Evolutionary conservation across 192 early-diverging fungal genomes (phyloP).

Genomic region (Entomortierella parvispora): DNA sequence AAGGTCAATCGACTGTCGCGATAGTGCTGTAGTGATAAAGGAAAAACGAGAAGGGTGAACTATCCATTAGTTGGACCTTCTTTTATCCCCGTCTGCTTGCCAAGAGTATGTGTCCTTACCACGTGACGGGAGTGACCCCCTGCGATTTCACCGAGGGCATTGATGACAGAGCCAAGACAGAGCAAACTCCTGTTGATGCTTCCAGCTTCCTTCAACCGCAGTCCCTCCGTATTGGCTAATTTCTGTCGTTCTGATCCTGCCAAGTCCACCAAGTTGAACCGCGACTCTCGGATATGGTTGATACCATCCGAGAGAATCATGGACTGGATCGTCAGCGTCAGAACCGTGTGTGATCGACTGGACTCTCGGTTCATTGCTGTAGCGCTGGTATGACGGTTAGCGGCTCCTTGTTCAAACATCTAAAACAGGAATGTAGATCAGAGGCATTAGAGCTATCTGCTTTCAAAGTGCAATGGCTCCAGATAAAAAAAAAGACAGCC

Average conservation of each 20-base stretch:
- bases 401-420: constrained; percentile 69
- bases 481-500: too few species aligned
- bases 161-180: constrained; percentile 85
- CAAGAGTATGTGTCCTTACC: too few species aligned
- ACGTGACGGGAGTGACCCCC: constrained; percentile 69
- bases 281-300: constrained; percentile 69
- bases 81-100: too few species aligned
- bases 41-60: background rate
- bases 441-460: too few species aligned
- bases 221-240: constrained; percentile 67
- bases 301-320: constrained; percentile 60
- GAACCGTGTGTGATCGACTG: constrained; percentile 83
- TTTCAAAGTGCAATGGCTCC: too few species aligned
- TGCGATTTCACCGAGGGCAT: constrained; percentile 75
- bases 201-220: constrained; percentile 80
- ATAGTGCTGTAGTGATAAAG: constrained; percentile 56
- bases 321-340: constrained; percentile 82
- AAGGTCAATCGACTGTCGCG: constrained; percentile 77
- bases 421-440: background rate
- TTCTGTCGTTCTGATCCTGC: constrained; percentile 82
- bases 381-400: constrained; percentile 75
- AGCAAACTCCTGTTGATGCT: constrained; percentile 87
- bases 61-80: background rate
- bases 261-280: constrained; percentile 82
- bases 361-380: constrained; percentile 88